phyloP scores from a whole-genome alignment of 2,329 filamentous ascomycete species.

The Pseudonectria foliicola region DNA sequence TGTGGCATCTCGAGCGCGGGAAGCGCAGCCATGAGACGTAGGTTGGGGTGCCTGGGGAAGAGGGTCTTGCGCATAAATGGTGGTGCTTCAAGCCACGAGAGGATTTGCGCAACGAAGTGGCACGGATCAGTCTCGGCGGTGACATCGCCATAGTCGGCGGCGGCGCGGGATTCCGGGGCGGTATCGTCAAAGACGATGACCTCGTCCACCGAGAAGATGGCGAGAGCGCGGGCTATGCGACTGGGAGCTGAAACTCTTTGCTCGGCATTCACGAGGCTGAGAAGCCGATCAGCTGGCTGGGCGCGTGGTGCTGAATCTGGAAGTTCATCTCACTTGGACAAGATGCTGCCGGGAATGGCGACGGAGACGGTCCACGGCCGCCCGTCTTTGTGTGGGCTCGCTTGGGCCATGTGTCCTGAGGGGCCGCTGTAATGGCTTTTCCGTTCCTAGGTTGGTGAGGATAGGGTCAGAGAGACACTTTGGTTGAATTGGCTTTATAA shows the following conservation, averaged over 20 bases:
- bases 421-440: constrained; percentile 41
- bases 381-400: constrained; percentile 50
- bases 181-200: constrained; percentile 74
- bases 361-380: constrained; percentile 69
- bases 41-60: constrained; percentile 73
- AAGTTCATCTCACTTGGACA: constrained; percentile 54
- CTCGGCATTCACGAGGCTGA: constrained; percentile 63
- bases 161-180: constrained; percentile 37
- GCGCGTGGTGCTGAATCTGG: too few species aligned
- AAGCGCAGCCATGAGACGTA: constrained; percentile 64
- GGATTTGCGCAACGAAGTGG: constrained; percentile 71
- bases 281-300: constrained; percentile 1
- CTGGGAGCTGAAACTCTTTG: constrained; percentile 67
- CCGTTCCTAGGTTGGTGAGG: constrained; percentile 35
- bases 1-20: constrained; percentile 80
- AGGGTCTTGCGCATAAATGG: constrained; percentile 71
- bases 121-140: constrained; percentile 69
- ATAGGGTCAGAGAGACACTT: too few species aligned
- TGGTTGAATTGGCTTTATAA: too few species aligned
- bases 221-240: constrained; percentile 71
- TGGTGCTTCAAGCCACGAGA: constrained; percentile 78
- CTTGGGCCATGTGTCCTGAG: constrained; percentile 63
- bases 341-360: constrained; percentile 70
- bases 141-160: constrained; percentile 45
- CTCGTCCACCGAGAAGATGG: constrained; percentile 80